A percentile compares a stretch with the other conserved stretches of the same genome.
phyloP scores from a whole-genome alignment of 108 stramenopile species.

The Stephanodiscus triporus region DNA sequence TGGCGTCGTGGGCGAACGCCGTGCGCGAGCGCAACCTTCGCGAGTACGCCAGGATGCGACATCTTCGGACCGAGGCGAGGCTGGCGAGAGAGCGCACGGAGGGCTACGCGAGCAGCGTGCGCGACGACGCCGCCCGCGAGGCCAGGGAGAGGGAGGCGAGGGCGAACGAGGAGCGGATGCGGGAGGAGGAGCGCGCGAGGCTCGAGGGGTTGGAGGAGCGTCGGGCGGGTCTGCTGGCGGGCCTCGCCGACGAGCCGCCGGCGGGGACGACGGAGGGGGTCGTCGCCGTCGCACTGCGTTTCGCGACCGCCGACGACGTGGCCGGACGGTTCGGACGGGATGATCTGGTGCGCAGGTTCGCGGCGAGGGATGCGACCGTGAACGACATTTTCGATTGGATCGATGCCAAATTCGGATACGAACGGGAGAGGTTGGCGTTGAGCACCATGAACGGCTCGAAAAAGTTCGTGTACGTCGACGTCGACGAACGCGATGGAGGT shows the following conservation, averaged over 20 bases:
- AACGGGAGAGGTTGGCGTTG: conserved; percentile 72
- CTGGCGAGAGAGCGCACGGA: conserved; percentile 61
- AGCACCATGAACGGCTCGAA: conserved; percentile 77
- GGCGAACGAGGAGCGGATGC: conserved; percentile 31
- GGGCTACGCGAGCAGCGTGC: conserved; percentile 60
- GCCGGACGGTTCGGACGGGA: neutral
- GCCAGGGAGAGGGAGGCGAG: conserved; percentile 21
- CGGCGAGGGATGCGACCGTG: conserved; percentile 48
- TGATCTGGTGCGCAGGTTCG: conserved; percentile 56
- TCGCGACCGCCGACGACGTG: conserved; percentile 51
- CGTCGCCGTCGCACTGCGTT: conserved; percentile 72
- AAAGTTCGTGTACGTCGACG: conserved; percentile 67
- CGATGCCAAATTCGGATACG: conserved; percentile 70
- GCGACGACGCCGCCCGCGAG: conserved; percentile 60
- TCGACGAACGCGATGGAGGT: conserved; percentile 9
- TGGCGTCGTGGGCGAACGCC: conserved; percentile 70
- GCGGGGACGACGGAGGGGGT: conserved; percentile 35
- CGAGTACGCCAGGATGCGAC: conserved; percentile 68
- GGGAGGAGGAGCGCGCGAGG: conserved; percentile 43
- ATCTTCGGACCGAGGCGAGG: conserved; percentile 49
- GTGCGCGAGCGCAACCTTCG: conserved; percentile 72
- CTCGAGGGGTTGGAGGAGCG: conserved; percentile 49
- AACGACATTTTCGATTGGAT: conserved; percentile 81
- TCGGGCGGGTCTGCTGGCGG: conserved; percentile 51
- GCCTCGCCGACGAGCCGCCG: conserved; percentile 62